phyloP scores from a whole-genome alignment of 768 basidiomycete genomes.

The Mrakia gelida region DNA sequence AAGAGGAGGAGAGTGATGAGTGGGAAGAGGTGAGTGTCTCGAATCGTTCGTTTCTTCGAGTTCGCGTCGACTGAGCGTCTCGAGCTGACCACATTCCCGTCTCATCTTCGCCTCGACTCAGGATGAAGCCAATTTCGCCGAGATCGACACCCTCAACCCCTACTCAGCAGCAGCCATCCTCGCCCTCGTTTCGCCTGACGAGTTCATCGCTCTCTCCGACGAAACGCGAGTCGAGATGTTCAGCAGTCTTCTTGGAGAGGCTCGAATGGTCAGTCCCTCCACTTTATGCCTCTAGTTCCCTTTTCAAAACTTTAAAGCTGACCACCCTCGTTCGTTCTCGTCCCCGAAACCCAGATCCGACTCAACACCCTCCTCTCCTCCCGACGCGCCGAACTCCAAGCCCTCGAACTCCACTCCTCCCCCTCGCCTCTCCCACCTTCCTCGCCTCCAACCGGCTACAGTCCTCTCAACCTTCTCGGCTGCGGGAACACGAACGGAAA shows the following conservation, averaged over 20 bases:
- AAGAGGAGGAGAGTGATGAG: not conserved
- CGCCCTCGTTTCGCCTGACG: not conserved
- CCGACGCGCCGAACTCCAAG: not conserved
- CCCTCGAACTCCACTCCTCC: not conserved
- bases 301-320: not conserved
- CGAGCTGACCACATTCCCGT: not conserved
- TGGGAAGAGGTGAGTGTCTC: constrained; percentile 16
- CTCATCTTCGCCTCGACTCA: not conserved
- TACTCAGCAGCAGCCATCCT: not conserved
- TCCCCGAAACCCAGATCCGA: not conserved
- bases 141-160: not conserved
- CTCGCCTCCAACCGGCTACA: not conserved
- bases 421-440: not conserved
- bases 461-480: not conserved
- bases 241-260: not conserved
- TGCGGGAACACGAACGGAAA: not conserved
- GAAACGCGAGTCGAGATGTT: not conserved
- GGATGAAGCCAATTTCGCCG: not conserved
- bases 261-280: not conserved
- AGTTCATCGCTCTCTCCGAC: not conserved
- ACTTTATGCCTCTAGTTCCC: not conserved
- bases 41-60: too few species aligned
- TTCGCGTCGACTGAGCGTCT: not conserved
- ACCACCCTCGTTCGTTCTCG: not conserved
- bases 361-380: constrained; percentile 1